Base-by-base conservation (phyloP, 1,284 basidiomycete genomes). In the Puccinia sorghi region DNA sequence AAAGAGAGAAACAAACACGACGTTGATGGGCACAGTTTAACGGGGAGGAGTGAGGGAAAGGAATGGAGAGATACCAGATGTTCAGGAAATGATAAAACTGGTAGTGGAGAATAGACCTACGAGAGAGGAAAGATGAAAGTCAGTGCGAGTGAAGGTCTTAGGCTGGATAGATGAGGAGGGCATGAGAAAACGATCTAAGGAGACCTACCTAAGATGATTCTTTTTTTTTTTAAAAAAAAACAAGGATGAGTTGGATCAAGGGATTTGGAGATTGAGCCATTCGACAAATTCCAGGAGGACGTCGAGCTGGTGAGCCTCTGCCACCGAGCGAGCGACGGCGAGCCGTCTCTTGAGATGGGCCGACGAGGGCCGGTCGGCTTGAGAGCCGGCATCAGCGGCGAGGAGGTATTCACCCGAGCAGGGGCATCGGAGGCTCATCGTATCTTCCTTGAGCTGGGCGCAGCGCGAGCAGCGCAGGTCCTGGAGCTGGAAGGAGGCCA, bases 401-500 rank as follows among this genome's bases (percentile, higher is more conserved):
- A 75, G 73, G 81, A 90, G 87, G 85, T 91, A 96, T 5, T 89
- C 86, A 20, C 94, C 96, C 8, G 93, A 95, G 84, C 97, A 99
- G 43, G 88, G 87, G 84, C 96, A 98, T 79, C 92, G 91, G 77
- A 90, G 86, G 15, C 92, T 91, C 43, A 97, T 88, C 83, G 94
- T 95, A 82, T 94, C 91, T 74, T 91, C 89, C 82, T 92, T 92
- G 80, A 96, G 89, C 85, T 93, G 91, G 82, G 91, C 89, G 86
- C 97, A 99, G 82, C 92, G 93, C 25, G 87, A 85, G 84, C 97
- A 99, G 6, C 84, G 80, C 17, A 86, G 77, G 84, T 99, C 97
- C 84, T 98, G 95, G 81, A 96, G 91, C 50, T 92, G 89, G 83
- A 92, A 95, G 52, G 89, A 87, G 41, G 90, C 88, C 83, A 96